These are phyloP conservation scores for Neoscytalidium dimidiatum DNA, from an alignment of 2,329 filamentous ascomycete genomes.

Conservation along the genomic window DNA sequence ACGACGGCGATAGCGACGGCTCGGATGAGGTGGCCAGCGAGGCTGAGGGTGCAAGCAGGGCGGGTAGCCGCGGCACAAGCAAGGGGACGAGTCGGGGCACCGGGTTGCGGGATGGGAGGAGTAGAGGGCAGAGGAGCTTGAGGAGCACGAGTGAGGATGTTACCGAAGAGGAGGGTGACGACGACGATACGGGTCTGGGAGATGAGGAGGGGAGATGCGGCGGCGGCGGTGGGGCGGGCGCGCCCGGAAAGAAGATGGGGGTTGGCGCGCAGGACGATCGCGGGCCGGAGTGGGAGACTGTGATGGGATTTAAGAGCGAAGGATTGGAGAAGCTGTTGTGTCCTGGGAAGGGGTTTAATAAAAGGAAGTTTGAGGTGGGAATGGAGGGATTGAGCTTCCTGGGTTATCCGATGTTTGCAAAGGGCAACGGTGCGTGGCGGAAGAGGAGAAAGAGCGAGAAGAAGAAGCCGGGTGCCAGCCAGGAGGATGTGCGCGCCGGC, in stretches of 20 bases:
- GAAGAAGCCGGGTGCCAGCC: conserved; percentile 18
- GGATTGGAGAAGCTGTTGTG: conserved; percentile 43
- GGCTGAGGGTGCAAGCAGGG: conserved; percentile 2
- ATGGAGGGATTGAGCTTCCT: conserved; percentile 43
- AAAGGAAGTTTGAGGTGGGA: conserved; percentile 42
- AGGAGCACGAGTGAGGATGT: conserved; percentile 25
- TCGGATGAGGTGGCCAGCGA: conserved; percentile 25
- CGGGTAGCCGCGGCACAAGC: conserved; percentile 22
- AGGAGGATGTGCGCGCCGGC: neutral
- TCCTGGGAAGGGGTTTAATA: conserved; percentile 40
- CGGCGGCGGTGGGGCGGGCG: conserved; percentile 19
- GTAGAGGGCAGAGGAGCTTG: conserved; percentile 29
- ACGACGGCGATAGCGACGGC: conserved; percentile 31
- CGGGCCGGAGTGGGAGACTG: conserved; percentile 39
- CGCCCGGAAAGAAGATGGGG: conserved; percentile 22
- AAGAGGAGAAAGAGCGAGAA: conserved; percentile 31
- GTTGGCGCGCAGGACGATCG: conserved; percentile 27
- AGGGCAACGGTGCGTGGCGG: conserved; percentile 43
- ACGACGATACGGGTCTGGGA: conserved; percentile 30
- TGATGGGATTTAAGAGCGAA: conserved; percentile 42
- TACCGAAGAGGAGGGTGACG: conserved; percentile 38
- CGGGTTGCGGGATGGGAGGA: conserved; percentile 32
- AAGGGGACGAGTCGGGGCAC: conserved; percentile 36
- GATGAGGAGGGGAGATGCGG: conserved; percentile 20
- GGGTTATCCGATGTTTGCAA: conserved; percentile 44